Base-by-base conservation (phyloP, 129 eudicot genomes). In the Smallanthus sonchifolius region DNA sequence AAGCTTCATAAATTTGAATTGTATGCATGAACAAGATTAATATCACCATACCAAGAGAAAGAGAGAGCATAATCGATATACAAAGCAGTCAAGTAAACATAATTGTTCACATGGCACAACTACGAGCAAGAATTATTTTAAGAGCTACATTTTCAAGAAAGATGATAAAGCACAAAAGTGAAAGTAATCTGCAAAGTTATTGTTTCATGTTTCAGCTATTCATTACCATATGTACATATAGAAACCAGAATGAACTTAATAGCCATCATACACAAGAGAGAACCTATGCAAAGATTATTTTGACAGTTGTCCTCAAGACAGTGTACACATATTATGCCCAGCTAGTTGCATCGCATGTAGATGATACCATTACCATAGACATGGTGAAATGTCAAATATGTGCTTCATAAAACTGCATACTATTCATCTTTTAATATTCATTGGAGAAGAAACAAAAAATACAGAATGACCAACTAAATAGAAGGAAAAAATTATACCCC, bases 401-500 rank as follows among this genome's bases (percentile, higher is more conserved):
- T 75, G 66, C 44, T 17, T 65, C 30, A 65, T 49, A 73, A 49
- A 72, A 30, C 76, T 15, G 38, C 62, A 64, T 65, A 44, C 39
- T 15, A 65, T 54, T 64, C 64, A 65, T 51, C 34, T n/a, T 51
- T 52, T 28, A n/a, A 39, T 15, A 75, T 11, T 65, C 44, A 16
- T 38, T 39, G 15, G 36, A 44, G 35, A 20, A 14, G 8, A 15
- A 19, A 55, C 6, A 24, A 11, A 42, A 43, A 54, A 24, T 49
- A 49, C 3, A 11, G 45, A 59, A 20, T 47, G 32, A 5, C 16
- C 38, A 15, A 39, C 47, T 16, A 10, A 16, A 20, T 4, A 36
- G 32, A 65, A 40, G 17, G n/a, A 65, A 66, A 28, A 40, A 36
- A 51, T 16, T 14, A 57, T 95, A 95, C 99, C 99, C 99, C 67